Evolutionary conservation across 768 basidiomycete genomes (phyloP).

Genomic region (Calvatia gigantea): DNA sequence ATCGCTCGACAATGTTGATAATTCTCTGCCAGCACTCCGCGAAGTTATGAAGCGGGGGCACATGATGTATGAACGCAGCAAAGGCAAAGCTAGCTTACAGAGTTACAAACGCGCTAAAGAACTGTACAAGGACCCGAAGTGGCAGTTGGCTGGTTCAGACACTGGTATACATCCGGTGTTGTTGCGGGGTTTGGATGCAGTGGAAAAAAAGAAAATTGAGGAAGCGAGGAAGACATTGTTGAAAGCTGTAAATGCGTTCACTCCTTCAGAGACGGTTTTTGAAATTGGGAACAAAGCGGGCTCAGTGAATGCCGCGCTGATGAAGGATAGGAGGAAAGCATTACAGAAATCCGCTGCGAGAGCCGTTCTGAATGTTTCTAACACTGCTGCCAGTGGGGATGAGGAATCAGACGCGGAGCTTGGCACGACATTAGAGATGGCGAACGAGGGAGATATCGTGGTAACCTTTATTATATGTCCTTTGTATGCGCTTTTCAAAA

Average conservation of each 20-base stretch:
- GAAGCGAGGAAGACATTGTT: constrained; percentile 64
- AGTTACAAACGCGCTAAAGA: constrained; percentile 90
- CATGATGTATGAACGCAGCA: constrained; percentile 89
- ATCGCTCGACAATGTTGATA: constrained; percentile 59
- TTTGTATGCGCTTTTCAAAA: neutral
- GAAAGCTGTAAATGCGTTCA: constrained; percentile 75
- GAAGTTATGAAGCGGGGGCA: constrained; percentile 89
- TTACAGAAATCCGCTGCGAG: constrained; percentile 62
- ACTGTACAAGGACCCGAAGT: constrained; percentile 69
- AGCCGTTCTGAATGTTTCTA: constrained; percentile 30
- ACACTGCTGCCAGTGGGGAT: constrained; percentile 30
- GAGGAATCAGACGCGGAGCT: constrained; percentile 31
- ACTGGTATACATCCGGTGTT: constrained; percentile 73
- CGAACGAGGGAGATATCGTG: constrained; percentile 73
- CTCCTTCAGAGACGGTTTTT: constrained; percentile 85
- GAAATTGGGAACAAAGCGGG: constrained; percentile 80
- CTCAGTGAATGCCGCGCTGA: constrained; percentile 60
- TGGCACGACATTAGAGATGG: constrained; percentile 54
- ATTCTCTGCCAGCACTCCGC: constrained; percentile 60
- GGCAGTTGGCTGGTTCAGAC: constrained; percentile 64
- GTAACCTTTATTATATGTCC: constrained; percentile 35
- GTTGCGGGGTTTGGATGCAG: constrained; percentile 34
- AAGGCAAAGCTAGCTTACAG: constrained; percentile 82
- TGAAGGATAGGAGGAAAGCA: constrained; percentile 85
- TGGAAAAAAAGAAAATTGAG: constrained; percentile 39